A percentile compares a stretch with the other conserved stretches of the same genome.
Conservation (phyloP, 257 asterid species). For the Capsicum pubescens region DNA sequence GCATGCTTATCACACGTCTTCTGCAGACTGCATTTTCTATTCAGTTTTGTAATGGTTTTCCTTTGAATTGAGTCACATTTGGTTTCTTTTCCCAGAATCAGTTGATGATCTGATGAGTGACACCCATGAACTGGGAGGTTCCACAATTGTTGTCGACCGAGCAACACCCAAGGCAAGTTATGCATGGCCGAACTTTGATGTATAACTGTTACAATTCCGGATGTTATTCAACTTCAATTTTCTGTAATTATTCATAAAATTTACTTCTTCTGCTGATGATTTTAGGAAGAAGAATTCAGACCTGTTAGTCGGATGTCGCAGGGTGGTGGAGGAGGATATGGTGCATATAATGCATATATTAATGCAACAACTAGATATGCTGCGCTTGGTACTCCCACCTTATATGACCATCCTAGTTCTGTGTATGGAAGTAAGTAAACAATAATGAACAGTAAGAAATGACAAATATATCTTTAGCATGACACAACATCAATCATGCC, state of each 20-base stretch:
- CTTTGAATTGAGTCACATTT: not conserved
- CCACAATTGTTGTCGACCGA: slow-evolving; percentile 91
- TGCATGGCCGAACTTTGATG: not conserved
- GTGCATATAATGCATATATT: slow-evolving; percentile 95
- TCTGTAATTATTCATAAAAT: not conserved
- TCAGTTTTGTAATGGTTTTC: slow-evolving; percentile 24
- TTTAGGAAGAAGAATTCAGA: slow-evolving; percentile 82
- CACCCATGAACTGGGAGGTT: slow-evolving; percentile 93
- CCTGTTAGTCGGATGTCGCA: slow-evolving; percentile 74
- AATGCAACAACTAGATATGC: slow-evolving; percentile 96
- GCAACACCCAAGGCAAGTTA: slow-evolving; percentile 89
- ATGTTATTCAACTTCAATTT: not conserved
- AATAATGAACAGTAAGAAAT: not conserved
- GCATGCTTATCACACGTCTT: slow-evolving; percentile 5
- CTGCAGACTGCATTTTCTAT: not conserved
- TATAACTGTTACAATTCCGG: not conserved
- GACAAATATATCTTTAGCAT: not conserved
- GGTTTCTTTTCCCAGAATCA: slow-evolving; percentile 63
- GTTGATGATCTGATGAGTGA: slow-evolving; percentile 97
- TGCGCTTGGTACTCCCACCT: slow-evolving; percentile 94
- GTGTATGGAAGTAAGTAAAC: slow-evolving; percentile 86
- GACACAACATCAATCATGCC: slow-evolving; percentile 1
- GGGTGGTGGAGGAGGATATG: slow-evolving; percentile 87
- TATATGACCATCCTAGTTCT: slow-evolving; percentile 78
- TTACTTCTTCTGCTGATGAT: not conserved